Evolutionary conservation across 371 early-diverging fungal species (phyloP), one percentile per base, ranked within the genome.

Genomic region (Rhizomucor miehei): DNA sequence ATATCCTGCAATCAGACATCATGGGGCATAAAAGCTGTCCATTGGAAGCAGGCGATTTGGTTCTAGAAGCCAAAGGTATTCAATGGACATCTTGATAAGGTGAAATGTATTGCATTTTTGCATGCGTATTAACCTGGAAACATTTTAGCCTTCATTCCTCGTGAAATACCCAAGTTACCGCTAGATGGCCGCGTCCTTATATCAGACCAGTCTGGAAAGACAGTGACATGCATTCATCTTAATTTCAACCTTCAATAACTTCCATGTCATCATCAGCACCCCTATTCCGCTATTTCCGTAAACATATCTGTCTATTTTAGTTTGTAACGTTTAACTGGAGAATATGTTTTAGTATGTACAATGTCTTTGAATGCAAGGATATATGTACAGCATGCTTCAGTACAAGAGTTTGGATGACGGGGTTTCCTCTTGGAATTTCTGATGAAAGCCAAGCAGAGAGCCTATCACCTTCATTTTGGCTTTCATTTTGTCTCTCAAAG

Each of bases 391-490:
- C 8, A 29, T 29, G 29, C 21, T 54, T 54, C 57, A 75, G 47
- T 29, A 29, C 29, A 29, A 29, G 3, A 29, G 29, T 29, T 29
- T 29, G 5, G 29, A 29, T 67, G 74, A 21, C 62, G 21, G 69
- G 55, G 12, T 52, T 40, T 51, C 52, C 52, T 45, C 61, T 2
- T 56, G 44, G 29, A 64, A 78, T 41, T 73, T 78, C 54, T 81
- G 82, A 14, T 65, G 52, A 6, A 79, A 66, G 43, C 77, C 78
- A 10, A 87, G 55, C 24, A 82, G 64, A 9, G 85, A 80, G 1
- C 69, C 72, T 11, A 83, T 73, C 3, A 82, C 80, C 39, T 79
- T 69, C 57, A 82, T 70, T 60, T 83, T 87, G 55, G 81, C 83
- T 25, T 81, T 73, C 63, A 87, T 81, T 51, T 73, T 81, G 43